Evolutionary conservation across 768 basidiomycete species (phyloP).

Genomic region (Xerocomellus dryophilus): DNA sequence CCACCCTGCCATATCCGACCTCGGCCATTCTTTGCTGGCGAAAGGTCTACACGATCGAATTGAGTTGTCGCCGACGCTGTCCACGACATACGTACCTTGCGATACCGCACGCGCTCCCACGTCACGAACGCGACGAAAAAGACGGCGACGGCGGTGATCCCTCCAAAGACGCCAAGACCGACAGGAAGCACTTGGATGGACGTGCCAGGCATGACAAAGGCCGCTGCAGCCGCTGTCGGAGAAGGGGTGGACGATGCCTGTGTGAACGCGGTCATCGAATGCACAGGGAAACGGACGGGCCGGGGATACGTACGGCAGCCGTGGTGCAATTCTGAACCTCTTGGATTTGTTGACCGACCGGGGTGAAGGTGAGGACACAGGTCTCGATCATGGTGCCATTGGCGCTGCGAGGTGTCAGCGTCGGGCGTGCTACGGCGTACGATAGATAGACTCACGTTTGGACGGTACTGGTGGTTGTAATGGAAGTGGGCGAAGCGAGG

Average conservation of each 20-base stretch:
- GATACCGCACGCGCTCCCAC: conserved; percentile 83
- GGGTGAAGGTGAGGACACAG: conserved; percentile 58
- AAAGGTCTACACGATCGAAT: conserved; percentile 52
- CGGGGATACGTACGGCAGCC: conserved; percentile 13
- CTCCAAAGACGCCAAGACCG: conserved; percentile 80
- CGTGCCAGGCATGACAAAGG: conserved; percentile 70
- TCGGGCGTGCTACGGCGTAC: neutral
- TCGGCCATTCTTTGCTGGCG: conserved; percentile 72
- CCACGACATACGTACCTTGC: conserved; percentile 59
- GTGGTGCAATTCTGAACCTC: conserved; percentile 55
- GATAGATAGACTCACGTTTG: conserved; percentile 38
- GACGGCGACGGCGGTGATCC: conserved; percentile 80
- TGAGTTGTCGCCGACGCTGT: neutral
- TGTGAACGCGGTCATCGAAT: neutral
- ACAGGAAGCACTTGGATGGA: conserved; percentile 73
- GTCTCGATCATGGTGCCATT: conserved; percentile 53
- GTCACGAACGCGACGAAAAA: conserved; percentile 82
- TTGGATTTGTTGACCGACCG: conserved; percentile 48
- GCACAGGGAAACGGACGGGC: neutral
- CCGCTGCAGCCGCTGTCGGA: conserved; percentile 26
- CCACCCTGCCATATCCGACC: conserved; percentile 63
- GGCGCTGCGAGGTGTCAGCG: conserved; percentile 32
- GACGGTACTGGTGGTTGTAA: conserved; percentile 35
- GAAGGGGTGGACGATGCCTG: conserved; percentile 30
- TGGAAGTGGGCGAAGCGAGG: conserved; percentile 33